A percentile compares a stretch with the other conserved stretches of the same genome.
Conservation (phyloP, 1,139 yeast species). For the Debaryomyces sp. region DNA sequence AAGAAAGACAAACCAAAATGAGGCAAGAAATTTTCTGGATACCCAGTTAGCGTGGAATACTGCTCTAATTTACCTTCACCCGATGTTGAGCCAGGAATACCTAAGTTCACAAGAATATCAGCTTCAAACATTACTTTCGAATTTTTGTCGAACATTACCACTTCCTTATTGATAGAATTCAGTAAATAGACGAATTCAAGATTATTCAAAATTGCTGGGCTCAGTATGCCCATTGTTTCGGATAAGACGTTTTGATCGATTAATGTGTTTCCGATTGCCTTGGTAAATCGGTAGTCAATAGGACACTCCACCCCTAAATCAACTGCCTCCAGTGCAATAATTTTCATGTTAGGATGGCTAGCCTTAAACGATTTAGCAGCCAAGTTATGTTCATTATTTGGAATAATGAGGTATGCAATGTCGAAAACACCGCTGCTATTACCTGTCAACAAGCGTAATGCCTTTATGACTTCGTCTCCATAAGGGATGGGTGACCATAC, state of each 20-base stretch:
- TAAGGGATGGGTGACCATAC: constrained; percentile 57
- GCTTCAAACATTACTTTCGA: constrained; percentile 48
- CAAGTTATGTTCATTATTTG: constrained; percentile 49
- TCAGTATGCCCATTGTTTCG: constrained; percentile 20
- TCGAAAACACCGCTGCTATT: constrained; percentile 23
- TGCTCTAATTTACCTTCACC: constrained; percentile 22
- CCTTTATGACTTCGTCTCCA: constrained; percentile 35
- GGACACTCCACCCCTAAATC: constrained; percentile 23
- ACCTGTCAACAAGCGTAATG: constrained; percentile 29
- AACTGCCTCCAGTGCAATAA: constrained; percentile 43
- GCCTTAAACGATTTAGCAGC: constrained; percentile 47
- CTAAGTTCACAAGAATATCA: constrained; percentile 50
- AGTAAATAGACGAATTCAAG: constrained; percentile 52
- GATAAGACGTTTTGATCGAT: constrained; percentile 15
- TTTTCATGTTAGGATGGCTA: constrained; percentile 40
- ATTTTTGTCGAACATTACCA: constrained; percentile 42
- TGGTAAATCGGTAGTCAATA: constrained; percentile 29
- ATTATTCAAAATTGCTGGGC: constrained; percentile 23
- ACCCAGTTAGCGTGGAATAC: constrained; percentile 40
- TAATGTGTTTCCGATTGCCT: constrained; percentile 18
- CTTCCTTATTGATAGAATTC: constrained; percentile 48
- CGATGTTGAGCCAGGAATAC: constrained; percentile 15
- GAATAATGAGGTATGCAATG: constrained; percentile 39
- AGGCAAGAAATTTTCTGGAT: constrained; percentile 29
- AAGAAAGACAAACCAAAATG: constrained; percentile 41